Base-by-base conservation (phyloP, 768 basidiomycete species). In the Daedaleopsis sinensis region DNA sequence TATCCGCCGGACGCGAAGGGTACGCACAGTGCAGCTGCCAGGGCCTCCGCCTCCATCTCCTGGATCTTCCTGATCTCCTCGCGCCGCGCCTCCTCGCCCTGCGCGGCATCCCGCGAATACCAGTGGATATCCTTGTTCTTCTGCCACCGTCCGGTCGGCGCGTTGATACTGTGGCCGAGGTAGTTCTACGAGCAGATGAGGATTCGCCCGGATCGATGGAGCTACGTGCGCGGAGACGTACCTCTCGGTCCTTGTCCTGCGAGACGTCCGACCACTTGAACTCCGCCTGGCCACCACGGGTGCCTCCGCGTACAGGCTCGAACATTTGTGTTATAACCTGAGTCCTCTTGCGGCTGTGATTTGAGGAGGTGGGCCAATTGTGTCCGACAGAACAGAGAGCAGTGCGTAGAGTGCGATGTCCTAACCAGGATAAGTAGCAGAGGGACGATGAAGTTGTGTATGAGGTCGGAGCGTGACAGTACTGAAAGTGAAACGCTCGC, bases 71-170 rank as follows among this genome's bases (percentile, higher is more conserved):
- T 77, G 36, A 97, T 88, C 77, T 98, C 96, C 62, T 89, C 93
- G 0, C 55, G 68, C 57, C 84, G 79, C 63, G 86, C 85, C 12
- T 72, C 72, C 15, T 84, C 84, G 3, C 66, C 67, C 15, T 68
- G 64, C 1, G 71, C 68, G 37, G 62, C 27, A 5, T 94, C 93
- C 32, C 95, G 86, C 68, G 79, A 84, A 71, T 96, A 98, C 96
- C 96, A 98, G 69, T 96, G 95, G 16, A 98, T 78, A 69, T 98
- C 96, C 73, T 96, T 94, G 78, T 94, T 94, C 77, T 96, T 96
- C 77, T 97, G 96, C 96, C 96, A 98, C 50, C 96, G 81, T 1
- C 96, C 96, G 1, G 93, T 93, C 0, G 96, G 96, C 2, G 96
- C 96, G 70, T 96, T 96, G 77, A 97, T 85, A 55, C 92, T 92